Conservation (phyloP, 805 yeast species). For the Lipomyces starkeyi region DNA sequence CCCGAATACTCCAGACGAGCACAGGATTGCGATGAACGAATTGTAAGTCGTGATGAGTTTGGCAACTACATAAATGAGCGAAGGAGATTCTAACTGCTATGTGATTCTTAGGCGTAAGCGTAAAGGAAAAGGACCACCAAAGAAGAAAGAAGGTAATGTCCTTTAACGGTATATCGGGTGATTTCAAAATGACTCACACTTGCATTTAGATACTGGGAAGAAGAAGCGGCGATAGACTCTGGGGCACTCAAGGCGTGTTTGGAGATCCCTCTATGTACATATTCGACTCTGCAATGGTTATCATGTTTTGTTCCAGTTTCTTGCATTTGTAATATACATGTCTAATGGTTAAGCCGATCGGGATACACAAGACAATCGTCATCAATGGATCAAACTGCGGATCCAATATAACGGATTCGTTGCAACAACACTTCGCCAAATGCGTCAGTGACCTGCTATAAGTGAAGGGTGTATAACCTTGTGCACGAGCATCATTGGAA, state of each 20-base stretch:
- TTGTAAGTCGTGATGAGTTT: conserved; percentile 22
- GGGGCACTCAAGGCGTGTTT: neutral
- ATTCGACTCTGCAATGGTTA: neutral
- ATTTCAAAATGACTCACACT: neutral
- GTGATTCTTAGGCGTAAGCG: conserved; percentile 30
- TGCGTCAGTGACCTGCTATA: neutral
- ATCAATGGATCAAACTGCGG: neutral
- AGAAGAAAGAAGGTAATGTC: conserved; percentile 36
- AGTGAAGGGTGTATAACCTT: neutral
- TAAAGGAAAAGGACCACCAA: conserved; percentile 41
- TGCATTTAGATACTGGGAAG: neutral
- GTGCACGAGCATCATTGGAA: neutral
- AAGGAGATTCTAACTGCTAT: neutral
- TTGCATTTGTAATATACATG: neutral
- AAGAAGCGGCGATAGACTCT: neutral
- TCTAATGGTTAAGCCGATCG: neutral
- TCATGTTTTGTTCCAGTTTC: neutral
- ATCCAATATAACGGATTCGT: neutral
- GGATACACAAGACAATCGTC: neutral
- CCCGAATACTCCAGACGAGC: conserved; percentile 67
- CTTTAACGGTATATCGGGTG: neutral
- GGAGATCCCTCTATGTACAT: neutral
- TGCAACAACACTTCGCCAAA: no score
- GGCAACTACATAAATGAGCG: neutral
- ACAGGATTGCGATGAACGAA: conserved; percentile 66